Evolutionary conservation across 176 grass and related monocot genomes (phyloP).

Genomic region (Oryza coarctata): DNA sequence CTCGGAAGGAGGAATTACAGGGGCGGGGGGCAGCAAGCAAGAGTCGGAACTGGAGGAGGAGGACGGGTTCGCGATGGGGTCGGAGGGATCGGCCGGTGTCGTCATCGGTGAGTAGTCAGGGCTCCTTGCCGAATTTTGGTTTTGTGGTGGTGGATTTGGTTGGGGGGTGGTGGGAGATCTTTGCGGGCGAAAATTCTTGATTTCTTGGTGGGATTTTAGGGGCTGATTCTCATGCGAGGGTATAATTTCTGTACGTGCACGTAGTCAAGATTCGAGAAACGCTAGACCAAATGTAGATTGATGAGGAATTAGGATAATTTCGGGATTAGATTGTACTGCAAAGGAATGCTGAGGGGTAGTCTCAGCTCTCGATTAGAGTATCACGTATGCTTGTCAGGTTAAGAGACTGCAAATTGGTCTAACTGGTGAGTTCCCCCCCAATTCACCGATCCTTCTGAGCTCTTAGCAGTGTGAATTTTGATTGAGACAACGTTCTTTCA

Average conservation of each 20-base stretch:
- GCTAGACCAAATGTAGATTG: neutral
- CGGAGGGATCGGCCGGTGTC: slow-evolving; percentile 45
- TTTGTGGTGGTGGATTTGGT: neutral
- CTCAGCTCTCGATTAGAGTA: neutral
- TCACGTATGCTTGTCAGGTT: neutral
- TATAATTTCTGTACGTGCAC: neutral
- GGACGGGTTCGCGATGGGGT: slow-evolving; percentile 37
- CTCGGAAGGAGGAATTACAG: neutral
- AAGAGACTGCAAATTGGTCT: neutral
- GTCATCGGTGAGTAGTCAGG: slow-evolving; percentile 43
- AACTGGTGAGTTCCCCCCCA: neutral
- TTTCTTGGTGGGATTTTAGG: slow-evolving; percentile 15
- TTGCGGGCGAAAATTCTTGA: neutral
- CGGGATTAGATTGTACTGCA: neutral
- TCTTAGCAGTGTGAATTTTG: neutral
- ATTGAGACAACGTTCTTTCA: slow-evolving; percentile 3
- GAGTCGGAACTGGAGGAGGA: slow-evolving; percentile 30
- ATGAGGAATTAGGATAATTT: neutral
- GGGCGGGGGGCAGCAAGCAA: neutral
- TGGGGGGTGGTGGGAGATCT: slow-evolving; percentile 1
- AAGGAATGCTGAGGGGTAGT: neutral
- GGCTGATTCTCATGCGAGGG: neutral
- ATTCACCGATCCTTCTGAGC: neutral
- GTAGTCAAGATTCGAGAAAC: slow-evolving; percentile 18
- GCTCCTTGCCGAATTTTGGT: neutral